Percentiles rank a stretch among this genome's conserved stretches.
These are phyloP conservation scores for Trypanosoma scelopori DNA, from an alignment of 208 protist genomes.

Conservation along the genomic window DNA sequence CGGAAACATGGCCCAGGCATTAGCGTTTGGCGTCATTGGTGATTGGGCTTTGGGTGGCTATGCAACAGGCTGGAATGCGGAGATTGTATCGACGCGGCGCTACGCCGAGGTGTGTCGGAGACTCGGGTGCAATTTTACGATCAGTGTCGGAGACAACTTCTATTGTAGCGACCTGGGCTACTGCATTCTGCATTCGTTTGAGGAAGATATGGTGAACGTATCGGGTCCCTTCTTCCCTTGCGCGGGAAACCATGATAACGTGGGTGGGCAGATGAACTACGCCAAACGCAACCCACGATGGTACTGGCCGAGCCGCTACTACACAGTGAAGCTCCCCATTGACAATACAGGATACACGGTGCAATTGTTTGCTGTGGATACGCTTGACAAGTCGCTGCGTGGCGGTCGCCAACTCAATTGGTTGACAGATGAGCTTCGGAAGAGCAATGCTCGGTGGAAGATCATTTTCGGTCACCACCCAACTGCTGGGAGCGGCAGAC, in stretches of 20 bases:
- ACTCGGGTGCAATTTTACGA: slow-evolving; percentile 31
- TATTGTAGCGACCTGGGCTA: slow-evolving; percentile 20
- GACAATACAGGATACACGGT: slow-evolving; percentile 32
- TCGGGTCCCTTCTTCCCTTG: slow-evolving; percentile 25
- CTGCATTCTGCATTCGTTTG: slow-evolving; percentile 29
- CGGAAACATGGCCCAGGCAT: slow-evolving; percentile 7
- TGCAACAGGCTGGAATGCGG: slow-evolving; percentile 1
- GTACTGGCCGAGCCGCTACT: slow-evolving; percentile 24
- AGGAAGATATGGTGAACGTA: slow-evolving; percentile 27
- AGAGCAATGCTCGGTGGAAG: slow-evolving; percentile 32
- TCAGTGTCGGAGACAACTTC: slow-evolving; percentile 30
- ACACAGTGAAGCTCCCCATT: slow-evolving; percentile 30
- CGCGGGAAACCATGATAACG: slow-evolving; percentile 28
- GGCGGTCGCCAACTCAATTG: slow-evolving; percentile 19
- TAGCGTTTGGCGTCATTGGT: slow-evolving; percentile 31
- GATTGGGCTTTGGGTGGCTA: slow-evolving; percentile 29
- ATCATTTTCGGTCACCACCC: slow-evolving; percentile 33
- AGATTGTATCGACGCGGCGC: slow-evolving; percentile 22
- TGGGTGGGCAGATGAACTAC: slow-evolving; percentile 21
- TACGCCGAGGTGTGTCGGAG: slow-evolving; percentile 19
- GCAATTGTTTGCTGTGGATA: slow-evolving; percentile 25
- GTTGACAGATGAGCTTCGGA: slow-evolving; percentile 13
- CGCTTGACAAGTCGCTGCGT: slow-evolving; percentile 1
- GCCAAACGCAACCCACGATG: slow-evolving; percentile 15
- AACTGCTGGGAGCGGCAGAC: slow-evolving; percentile 22